Percentiles rank a stretch among this genome's conserved stretches.
Evolutionary conservation across 768 basidiomycete species (phyloP).

Genomic region (Lactifluus piperatus): DNA sequence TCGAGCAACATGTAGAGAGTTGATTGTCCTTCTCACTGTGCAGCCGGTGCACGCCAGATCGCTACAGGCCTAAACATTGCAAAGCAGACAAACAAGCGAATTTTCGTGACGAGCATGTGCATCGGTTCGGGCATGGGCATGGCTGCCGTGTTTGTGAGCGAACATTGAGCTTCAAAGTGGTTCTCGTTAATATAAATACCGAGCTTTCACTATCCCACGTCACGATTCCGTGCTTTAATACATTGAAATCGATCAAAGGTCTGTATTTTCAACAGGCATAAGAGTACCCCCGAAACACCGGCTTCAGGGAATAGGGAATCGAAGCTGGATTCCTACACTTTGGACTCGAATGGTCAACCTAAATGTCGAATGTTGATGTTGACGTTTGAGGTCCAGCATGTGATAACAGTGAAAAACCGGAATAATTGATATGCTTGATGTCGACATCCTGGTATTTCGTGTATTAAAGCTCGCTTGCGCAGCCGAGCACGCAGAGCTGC

Average conservation of each 20-base stretch:
- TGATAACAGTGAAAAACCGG: slow-evolving; percentile 2
- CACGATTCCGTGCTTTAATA: background rate
- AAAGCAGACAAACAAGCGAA: slow-evolving; percentile 61
- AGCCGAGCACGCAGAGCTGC: slow-evolving; percentile 1
- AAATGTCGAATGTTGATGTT: background rate
- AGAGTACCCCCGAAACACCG: background rate
- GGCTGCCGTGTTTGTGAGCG: slow-evolving; percentile 79
- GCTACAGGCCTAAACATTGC: slow-evolving; percentile 78
- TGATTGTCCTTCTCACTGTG: background rate
- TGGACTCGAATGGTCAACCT: background rate
- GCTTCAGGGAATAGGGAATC: background rate
- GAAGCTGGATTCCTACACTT: background rate
- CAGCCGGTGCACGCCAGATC: slow-evolving; percentile 80
- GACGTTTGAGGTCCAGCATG: background rate
- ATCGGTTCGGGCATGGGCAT: slow-evolving; percentile 88
- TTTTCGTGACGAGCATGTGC: slow-evolving; percentile 90
- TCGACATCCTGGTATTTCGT: background rate
- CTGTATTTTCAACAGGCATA: background rate
- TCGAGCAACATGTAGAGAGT: background rate
- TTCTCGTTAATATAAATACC: background rate
- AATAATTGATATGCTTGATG: background rate
- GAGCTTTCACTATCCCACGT: background rate
- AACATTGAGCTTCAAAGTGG: slow-evolving; percentile 42
- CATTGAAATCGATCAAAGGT: background rate
- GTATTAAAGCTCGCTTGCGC: slow-evolving; percentile 3